Evolutionary conservation across 176 grass and related monocot genomes (phyloP).

Genomic region (Cenchrus fungigraminus): DNA sequence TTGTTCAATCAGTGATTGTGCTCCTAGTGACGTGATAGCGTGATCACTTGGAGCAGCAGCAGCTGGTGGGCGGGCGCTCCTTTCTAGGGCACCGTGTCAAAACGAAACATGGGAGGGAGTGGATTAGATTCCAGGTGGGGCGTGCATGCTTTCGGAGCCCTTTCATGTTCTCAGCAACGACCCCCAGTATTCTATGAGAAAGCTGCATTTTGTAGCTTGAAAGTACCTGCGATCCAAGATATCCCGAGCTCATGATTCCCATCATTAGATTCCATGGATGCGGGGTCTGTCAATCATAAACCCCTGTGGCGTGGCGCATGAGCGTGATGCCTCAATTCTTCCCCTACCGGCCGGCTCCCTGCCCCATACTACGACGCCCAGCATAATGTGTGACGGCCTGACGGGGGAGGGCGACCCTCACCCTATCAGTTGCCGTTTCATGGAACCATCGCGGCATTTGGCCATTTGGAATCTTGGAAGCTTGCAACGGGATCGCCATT

Average conservation of each 20-base stretch:
- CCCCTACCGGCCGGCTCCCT: neutral
- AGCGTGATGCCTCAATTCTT: neutral
- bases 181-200: conserved; percentile 13
- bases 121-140: conserved; percentile 3
- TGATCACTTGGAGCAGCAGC: neutral
- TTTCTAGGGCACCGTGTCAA: neutral
- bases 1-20: neutral
- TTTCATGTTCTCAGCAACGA: neutral
- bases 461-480: neutral
- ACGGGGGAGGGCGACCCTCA: neutral
- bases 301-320: neutral
- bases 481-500: neutral
- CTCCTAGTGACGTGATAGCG: neutral
- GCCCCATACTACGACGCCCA: neutral
- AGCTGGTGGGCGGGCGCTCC: neutral
- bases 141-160: neutral
- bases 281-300: neutral
- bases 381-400: neutral
- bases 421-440: neutral
- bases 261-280: conserved; percentile 36
- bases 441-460: neutral
- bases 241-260: conserved; percentile 5
- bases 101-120: neutral
- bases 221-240: neutral
- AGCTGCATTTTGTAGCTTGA: neutral